Base-by-base conservation (phyloP, 345 rosid genomes). In the Erucastrum elatum region DNA sequence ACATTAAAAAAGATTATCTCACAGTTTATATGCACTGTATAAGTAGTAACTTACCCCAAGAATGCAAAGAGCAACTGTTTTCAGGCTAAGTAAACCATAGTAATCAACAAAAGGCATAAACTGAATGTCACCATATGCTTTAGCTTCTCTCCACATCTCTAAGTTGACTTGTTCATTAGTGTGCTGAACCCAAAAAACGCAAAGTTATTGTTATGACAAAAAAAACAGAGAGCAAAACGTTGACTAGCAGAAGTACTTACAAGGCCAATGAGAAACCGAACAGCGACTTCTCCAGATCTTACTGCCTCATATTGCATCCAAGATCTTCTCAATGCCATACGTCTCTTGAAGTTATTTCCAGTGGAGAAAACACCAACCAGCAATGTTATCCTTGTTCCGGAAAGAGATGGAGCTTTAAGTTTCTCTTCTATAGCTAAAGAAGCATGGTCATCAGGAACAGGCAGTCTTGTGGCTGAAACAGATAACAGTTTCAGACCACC, bases 61-160 rank as follows among this genome's bases (percentile, higher is more conserved):
- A 77, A 89, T 85, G 85, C 97, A 94, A 69, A 89, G 85, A 27
- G 94, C 94, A 71, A 92, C 71, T 2, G 97, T 90, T 90, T 92
- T 92, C 79, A 89, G 78, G 83, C 87, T 89, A 68, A 94, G 93
- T 56, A 94, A 81, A 84, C 92, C 86, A 75, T 94, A 94, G 70
- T 94, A 89, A 72, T 94, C 97, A 63, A 90, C 96, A 81, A 92
- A 94, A 35, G 97, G 97, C 97, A 94, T 92, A 64, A 94, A 78
- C 64, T 94, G 97, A 81, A 94, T 82, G 71, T 94, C 98, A 49
- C 88, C 90, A 35, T 92, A 94, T 35, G 90, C 89, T 70, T 85
- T 88, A 53, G 93, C 93, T 89, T 94, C 97, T 84, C 80, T 94
- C 98, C 97, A 90, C 71, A 92, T 85, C 85, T 92, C 96, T 69